Conservation (phyloP, 2,329 filamentous ascomycete genomes). For the Akanthomyces dipterigenus region DNA sequence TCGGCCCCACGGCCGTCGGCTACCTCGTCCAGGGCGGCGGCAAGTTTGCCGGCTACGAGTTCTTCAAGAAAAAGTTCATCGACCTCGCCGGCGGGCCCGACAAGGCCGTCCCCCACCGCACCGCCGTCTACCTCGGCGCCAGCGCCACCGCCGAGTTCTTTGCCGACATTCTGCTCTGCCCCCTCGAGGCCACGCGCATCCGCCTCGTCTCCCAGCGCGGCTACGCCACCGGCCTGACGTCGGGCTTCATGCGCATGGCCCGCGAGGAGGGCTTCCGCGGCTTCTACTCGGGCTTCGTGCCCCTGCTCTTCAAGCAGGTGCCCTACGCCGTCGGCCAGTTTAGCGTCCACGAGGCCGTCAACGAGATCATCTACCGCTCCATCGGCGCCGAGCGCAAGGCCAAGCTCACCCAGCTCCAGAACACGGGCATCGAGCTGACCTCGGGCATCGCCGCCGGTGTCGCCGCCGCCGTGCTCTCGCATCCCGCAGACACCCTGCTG, state of each 20-base stretch:
- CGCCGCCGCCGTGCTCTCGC: constrained; percentile 79
- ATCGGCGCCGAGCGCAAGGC: constrained; percentile 64
- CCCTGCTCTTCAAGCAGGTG: constrained; percentile 81
- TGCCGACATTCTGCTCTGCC: constrained; percentile 77
- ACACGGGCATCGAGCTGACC: constrained; percentile 77
- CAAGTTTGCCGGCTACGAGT: constrained; percentile 90
- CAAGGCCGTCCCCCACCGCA: constrained; percentile 37
- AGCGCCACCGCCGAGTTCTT: constrained; percentile 65
- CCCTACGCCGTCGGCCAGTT: constrained; percentile 95
- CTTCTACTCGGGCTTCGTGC: constrained; percentile 88
- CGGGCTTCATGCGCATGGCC: constrained; percentile 68
- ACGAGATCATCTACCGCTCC: constrained; percentile 64
- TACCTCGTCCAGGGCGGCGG: constrained; percentile 86
- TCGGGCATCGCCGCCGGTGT: constrained; percentile 85
- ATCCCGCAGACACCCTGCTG: constrained; percentile 68
- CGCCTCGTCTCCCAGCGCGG: constrained; percentile 77
- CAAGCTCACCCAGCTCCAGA: constrained; percentile 60
- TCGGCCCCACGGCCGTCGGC: constrained; percentile 77
- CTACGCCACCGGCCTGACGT: constrained; percentile 65
- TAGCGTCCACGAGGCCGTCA: constrained; percentile 84
- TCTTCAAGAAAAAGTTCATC: constrained; percentile 88
- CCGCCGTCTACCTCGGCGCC: constrained; percentile 64
- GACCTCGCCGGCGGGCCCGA: constrained; percentile 52
- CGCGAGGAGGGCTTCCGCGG: constrained; percentile 70
- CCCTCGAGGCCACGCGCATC: constrained; percentile 74